Evolutionary conservation across 495 filamentous ascomycete species (phyloP), one percentile per base, ranked within the genome.

Genomic region (Tuber borchii): DNA sequence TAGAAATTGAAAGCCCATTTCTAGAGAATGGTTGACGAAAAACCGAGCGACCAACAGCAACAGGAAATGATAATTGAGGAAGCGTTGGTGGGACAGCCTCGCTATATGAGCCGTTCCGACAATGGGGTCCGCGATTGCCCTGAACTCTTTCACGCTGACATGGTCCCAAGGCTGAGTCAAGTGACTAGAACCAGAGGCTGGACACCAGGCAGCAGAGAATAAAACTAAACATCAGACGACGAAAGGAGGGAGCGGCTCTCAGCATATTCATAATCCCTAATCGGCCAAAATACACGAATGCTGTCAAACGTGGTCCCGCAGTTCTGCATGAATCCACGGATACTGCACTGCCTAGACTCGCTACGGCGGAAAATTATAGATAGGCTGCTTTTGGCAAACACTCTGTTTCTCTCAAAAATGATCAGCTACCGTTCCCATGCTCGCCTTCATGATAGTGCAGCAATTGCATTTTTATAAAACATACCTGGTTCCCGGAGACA

Each of bases 211-310:
- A 56, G 51, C 51, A 56, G 45, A 56, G 43, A 70, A 61, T 44
- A 34, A 51, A 73, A 37, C 69, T 70, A 71, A 72, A 79, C 73
- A 79, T 79, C 76, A 75, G 78, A 75, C 70, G 76, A 46, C 72
- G 72, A 70, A 72, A 75, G 65, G 45, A 70, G 65, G 40, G 71
- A 43, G 20, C 45, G 73, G 72, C 51, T 65, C 42, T 46, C 77
- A 79, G 68, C 46, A 75, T 71, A 75, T 39, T 61, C 26, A 31
- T 61, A 31, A 61, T 61, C n/a, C 51, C n/a, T 31, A 5, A 31
- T 61, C 51, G 14, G 16, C 51, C 51, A 61, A 31, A 61, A 61
- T 61, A 61, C 26, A 31, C n/a, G 51, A 61, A 61, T 61, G n/a
- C 12, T 61, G 51, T 61, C 51, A 61, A 61, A 31, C 51, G 51